Base-by-base conservation (phyloP, 345 rosid genomes). In the Capsella bursapastoris region DNA sequence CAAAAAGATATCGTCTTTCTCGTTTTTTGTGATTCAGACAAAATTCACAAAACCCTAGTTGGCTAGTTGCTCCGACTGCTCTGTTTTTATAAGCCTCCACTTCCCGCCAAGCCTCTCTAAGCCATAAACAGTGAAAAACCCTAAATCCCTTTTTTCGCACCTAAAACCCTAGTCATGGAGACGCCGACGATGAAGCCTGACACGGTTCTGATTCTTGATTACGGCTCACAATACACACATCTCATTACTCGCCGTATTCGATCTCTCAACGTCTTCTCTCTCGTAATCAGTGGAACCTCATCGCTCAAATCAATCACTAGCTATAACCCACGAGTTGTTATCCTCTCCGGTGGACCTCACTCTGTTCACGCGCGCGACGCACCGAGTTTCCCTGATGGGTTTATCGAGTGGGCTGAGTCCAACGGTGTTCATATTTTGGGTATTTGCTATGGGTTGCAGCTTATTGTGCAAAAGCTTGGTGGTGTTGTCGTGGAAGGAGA, bases 331-430 rank as follows among this genome's bases (percentile, higher is more conserved):
- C 80, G 79, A 28, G 90, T 89, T 29, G 92, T 90, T 38, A 86
- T 95, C 76, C 97, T 95, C 84, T 95, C 97, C 40, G 99, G 99
- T 2, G 97, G 97, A 0, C 99, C 97, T 5, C 99, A 90, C 83
- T 95, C 99, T 3, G 96, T 92, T 52, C 99, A 95, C 73, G 52
- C 90, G 5, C 71, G 59, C 10, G 75, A 84, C 40, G 83, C 97
- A 0, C 99, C 97, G n/a, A 72, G 87, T 44, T 89, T 95, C 53
- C 91, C 99, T 0, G 68, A 77, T 1, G 97, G 93, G 43, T 90
- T 92, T 77, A 69, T 82, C 7, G 90, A 90, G 55, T 95, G 97
- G 97, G 92, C 89, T 0, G 82, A 66, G 75, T 25, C 86, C 0
- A 87, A 75, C 29, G 85, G 88, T 7, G 88, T 86, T 27, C 80